Conservation (phyloP, 305 asterid genomes). For the Fraxinus nigra region DNA sequence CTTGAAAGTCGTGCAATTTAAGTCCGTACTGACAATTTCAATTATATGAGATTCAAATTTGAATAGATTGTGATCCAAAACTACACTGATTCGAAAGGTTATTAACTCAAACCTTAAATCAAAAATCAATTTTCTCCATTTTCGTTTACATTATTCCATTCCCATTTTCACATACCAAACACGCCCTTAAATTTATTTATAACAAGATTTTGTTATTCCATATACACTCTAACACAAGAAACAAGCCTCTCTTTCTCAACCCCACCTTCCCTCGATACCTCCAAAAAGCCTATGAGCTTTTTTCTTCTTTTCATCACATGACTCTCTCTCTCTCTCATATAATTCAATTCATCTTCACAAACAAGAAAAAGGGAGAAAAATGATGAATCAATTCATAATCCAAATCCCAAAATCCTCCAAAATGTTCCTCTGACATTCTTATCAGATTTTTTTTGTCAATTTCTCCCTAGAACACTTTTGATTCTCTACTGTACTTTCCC, state of each 20-base stretch:
- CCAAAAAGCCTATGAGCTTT: constrained; percentile 21
- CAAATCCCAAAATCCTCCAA: background rate
- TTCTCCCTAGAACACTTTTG: constrained; percentile 40
- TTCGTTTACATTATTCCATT: background rate
- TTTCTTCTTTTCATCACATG: background rate
- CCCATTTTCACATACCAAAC: constrained; percentile 15
- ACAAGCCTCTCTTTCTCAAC: constrained; percentile 35
- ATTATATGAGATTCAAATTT: background rate
- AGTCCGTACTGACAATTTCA: background rate
- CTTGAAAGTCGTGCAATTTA: background rate
- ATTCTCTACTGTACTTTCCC: constrained; percentile 15
- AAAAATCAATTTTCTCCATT: background rate
- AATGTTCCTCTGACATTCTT: constrained; percentile 13
- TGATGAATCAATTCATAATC: constrained; percentile 2
- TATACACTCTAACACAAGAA: constrained; percentile 33
- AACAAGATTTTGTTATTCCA: constrained; percentile 4
- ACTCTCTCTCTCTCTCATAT: constrained; percentile 1
- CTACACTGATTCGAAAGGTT: background rate
- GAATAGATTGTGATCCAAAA: background rate
- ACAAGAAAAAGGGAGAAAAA: background rate
- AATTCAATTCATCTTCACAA: constrained; percentile 20
- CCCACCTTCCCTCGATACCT: constrained; percentile 29
- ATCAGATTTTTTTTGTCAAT: constrained; percentile 38
- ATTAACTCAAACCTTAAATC: background rate
- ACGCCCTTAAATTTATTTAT: background rate